Conservation (phyloP, 331 rosid genomes). For the Malus hybrid region DNA sequence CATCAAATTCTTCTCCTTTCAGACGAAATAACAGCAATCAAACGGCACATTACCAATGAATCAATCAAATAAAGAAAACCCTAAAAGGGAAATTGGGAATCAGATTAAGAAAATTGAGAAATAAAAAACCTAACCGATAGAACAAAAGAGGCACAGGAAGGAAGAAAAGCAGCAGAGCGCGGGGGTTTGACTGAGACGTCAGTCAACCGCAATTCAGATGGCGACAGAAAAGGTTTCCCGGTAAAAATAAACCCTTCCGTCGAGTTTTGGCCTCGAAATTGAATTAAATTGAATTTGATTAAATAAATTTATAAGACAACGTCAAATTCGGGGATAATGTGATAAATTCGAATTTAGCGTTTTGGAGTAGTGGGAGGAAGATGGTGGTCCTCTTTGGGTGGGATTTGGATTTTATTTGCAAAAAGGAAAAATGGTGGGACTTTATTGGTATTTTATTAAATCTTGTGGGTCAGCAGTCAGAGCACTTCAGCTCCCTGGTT, state of each 20-base stretch:
- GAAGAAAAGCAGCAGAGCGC: not conserved
- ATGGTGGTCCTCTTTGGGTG: too few species aligned
- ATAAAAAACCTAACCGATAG: not conserved
- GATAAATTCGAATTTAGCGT: not conserved
- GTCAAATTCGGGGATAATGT: not conserved
- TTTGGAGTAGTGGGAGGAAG: not conserved
- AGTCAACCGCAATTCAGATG: constrained; percentile 1
- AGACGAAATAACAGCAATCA: not conserved
- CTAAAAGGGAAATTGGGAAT: not conserved
- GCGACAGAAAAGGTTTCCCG: not conserved
- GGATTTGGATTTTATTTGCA: not conserved
- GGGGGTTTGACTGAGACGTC: not conserved
- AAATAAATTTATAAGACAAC: not conserved
- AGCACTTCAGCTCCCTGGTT: constrained; percentile 6
- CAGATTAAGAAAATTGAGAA: not conserved
- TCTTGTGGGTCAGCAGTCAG: not conserved
- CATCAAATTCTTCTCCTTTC: not conserved
- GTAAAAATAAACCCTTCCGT: not conserved
- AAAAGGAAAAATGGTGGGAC: not conserved
- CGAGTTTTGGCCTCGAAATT: not conserved
- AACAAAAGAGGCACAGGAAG: not conserved
- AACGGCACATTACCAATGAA: not conserved
- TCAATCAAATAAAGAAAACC: not conserved
- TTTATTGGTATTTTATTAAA: too few species aligned
- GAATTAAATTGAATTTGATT: not conserved